Base-by-base conservation (phyloP, 768 basidiomycete genomes). In the Tylopilus sp. region DNA sequence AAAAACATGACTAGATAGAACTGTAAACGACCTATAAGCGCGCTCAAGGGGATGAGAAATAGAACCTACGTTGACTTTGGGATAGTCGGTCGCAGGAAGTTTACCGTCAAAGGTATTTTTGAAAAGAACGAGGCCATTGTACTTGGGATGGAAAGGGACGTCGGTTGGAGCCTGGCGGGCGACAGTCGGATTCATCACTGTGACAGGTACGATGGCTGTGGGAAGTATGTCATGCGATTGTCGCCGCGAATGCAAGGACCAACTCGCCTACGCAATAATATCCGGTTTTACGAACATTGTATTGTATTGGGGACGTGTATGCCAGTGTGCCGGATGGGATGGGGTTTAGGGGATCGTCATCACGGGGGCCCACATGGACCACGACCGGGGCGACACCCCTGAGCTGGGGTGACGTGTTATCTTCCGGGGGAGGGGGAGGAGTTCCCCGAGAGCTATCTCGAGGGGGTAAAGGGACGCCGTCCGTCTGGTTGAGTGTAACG, bases 221-320 rank as follows among this genome's bases (percentile, higher is more conserved):
- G 28, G 43, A 22, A 41, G n/a, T 37, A 49, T 47, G 56, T 54
- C 31, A 49, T 22, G 17, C 14, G 26, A 12, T 41, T 53, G 14
- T 13, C 21, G 26, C 33, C 13, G 46, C 24, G 24, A 22, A 16
- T 56, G 41, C 31, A 50, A 33, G 51, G 37, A 51, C n/a, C n/a
- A 3, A 73, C 90, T 71, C 67, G 87, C 95, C 94, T 57, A 96
- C 86, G 68, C 96, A 98, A 68, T 97, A 98, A 68, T 97, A 98
- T 2, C 96, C 97, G 2, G 92, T 94, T 69, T 87, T 88, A 25
- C 76, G 74, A 22, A 98, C 91, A 22, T 77, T 69, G 68, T 98
- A 98, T 45, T 85, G 84, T 59, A 96, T 91, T 1, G 93, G 86
- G 26, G 78, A 78, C 16, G 71, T 71, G 63, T 94, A 95, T 19